A percentile compares a stretch with the other conserved stretches of the same genome.
Evolutionary conservation across 2,329 filamentous ascomycete genomes (phyloP).

Genomic region (Clonostachys sp.): DNA sequence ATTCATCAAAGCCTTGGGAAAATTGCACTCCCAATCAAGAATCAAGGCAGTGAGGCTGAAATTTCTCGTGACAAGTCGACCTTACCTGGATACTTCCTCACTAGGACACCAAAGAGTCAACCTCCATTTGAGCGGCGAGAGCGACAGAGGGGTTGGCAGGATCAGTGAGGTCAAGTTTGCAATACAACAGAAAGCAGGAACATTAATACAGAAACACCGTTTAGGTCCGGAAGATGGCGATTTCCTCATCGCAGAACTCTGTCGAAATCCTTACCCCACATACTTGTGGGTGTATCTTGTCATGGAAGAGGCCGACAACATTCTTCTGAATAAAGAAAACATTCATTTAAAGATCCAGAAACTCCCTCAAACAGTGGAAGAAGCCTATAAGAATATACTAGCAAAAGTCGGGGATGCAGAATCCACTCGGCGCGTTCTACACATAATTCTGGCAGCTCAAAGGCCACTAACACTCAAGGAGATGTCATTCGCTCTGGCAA

Average conservation of each 20-base stretch:
- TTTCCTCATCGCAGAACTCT: not conserved
- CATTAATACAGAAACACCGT: not conserved
- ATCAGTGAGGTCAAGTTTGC: constrained; percentile 6
- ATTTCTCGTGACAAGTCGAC: constrained; percentile 6
- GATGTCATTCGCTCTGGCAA: not conserved
- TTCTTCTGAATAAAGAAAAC: not conserved
- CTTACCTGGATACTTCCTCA: constrained; percentile 4
- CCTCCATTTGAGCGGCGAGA: constrained; percentile 2
- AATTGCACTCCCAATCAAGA: not conserved
- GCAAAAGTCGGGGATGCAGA: not conserved
- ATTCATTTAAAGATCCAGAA: constrained; percentile 3
- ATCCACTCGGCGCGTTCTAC: constrained; percentile 1
- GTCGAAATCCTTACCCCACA: constrained; percentile 2
- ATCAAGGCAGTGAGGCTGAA: not conserved
- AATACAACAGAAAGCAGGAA: not conserved
- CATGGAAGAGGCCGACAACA: constrained; percentile 1
- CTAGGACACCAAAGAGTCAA: not conserved
- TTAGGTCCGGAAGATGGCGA: not conserved
- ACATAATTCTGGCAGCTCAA: constrained; percentile 7
- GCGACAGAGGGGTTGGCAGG: constrained; percentile 5
- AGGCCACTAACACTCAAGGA: constrained; percentile 5
- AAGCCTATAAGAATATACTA: constrained; percentile 5
- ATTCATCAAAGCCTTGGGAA: constrained; percentile 2
- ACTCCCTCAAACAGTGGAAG: constrained; percentile 4
- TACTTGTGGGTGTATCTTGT: constrained; percentile 8